Percentiles rank a stretch among this genome's conserved stretches.
phyloP scores from a whole-genome alignment of 169 alveolate genomes.

The Plasmodium reichenowi region DNA sequence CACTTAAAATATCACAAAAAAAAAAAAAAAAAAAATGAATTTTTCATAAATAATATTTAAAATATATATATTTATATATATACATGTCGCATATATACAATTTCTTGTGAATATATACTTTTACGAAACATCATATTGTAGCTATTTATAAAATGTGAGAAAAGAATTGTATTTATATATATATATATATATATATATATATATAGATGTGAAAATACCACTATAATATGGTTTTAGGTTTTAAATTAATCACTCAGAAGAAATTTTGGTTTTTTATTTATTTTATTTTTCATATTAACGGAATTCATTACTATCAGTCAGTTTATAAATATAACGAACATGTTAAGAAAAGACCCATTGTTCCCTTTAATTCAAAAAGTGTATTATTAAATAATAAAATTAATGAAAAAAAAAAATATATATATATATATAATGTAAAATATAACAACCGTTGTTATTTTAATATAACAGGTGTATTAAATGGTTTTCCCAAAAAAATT shows the following conservation, averaged over 20 bases:
- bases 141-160: neutral
- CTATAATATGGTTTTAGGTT: constrained; percentile 29
- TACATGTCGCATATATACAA: no score
- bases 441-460: no score
- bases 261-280: constrained; percentile 29
- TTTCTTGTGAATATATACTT: neutral
- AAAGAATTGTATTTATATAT: neutral
- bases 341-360: neutral
- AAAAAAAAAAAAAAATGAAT: no score
- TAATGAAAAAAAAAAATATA: no score
- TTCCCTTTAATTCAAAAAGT: neutral
- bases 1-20: neutral
- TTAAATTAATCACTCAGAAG: constrained; percentile 1
- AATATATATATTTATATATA: neutral
- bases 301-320: neutral
- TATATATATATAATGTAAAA: no score
- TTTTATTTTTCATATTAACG: constrained; percentile 19
- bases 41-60: no score
- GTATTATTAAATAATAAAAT: no score
- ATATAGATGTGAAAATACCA: neutral
- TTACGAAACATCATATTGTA: neutral
- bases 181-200: neutral
- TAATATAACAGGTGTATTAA: no score
- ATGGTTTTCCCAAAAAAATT: no score
- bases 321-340: constrained; percentile 7